A percentile compares a stretch with the other conserved stretches of the same genome.
Evolutionary conservation across 2,329 filamentous ascomycete species (phyloP).

Genomic region (Xylariaceae sp.): DNA sequence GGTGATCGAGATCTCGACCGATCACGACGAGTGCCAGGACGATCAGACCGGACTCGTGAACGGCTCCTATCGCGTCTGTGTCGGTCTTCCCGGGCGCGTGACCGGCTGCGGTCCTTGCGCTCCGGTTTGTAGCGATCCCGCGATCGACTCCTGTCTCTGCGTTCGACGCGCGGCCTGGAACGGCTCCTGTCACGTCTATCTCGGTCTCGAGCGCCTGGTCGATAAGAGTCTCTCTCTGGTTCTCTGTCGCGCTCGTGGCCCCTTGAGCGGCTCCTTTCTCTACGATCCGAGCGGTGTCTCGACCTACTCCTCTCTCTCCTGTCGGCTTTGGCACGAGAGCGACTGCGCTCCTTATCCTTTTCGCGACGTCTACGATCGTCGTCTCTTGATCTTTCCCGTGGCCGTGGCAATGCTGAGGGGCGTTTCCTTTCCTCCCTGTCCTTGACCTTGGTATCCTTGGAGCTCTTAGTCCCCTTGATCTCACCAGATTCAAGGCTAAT

Average conservation of each 20-base stretch:
- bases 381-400: conserved; percentile 17
- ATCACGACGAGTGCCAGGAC: conserved; percentile 18
- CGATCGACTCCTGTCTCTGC: conserved; percentile 20
- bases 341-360: conserved; percentile 21
- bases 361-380: conserved; percentile 23
- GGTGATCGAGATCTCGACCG: conserved; percentile 26
- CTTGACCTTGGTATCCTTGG: conserved; percentile 14
- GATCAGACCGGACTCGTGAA: conserved; percentile 15
- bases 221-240: conserved; percentile 24
- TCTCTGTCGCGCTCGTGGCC: conserved; percentile 25
- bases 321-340: conserved; percentile 21
- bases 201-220: conserved; percentile 21
- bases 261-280: conserved; percentile 31
- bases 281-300: conserved; percentile 16
- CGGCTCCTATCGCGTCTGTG: conserved; percentile 23
- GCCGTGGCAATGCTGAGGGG: conserved; percentile 19
- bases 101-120: conserved; percentile 21
- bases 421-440: conserved; percentile 18
- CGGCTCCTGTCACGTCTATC: conserved; percentile 17
- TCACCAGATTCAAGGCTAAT: conserved; percentile 16
- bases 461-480: conserved; percentile 13
- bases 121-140: conserved; percentile 23
- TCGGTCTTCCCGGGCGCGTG: conserved; percentile 20
- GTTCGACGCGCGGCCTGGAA: conserved; percentile 15
- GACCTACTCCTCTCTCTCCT: conserved; percentile 22